These are phyloP conservation scores for Pseudoscleropodium purum DNA, from an alignment of 225 moss, liverwort and hornwort genomes.

Conservation along the genomic window DNA sequence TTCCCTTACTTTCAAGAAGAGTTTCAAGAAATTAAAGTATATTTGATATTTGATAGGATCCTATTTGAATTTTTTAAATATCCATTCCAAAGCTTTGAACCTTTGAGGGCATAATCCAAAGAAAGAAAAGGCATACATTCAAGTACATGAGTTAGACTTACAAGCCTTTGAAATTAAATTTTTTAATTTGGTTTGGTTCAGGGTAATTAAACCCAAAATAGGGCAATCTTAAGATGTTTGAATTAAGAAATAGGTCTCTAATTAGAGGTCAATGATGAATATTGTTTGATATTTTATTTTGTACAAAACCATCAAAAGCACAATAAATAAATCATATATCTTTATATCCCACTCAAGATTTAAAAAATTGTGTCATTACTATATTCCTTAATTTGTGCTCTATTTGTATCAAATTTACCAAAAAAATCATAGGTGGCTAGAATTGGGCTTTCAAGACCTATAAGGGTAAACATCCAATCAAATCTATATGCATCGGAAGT, in stretches of 20 bases:
- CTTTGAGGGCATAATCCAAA: background rate
- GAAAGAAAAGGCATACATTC: background rate
- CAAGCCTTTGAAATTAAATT: background rate
- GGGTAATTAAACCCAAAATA: no score
- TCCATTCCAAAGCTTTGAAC: background rate
- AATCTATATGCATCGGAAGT: no score
- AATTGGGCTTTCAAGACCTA: background rate
- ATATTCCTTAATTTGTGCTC: background rate
- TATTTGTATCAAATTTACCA: background rate
- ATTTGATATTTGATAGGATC: background rate
- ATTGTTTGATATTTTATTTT: background rate
- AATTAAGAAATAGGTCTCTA: no score
- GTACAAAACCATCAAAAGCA: background rate
- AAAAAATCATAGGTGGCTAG: no score
- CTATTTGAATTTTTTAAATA: accelerated
- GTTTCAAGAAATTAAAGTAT: background rate
- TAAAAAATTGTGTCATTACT: background rate
- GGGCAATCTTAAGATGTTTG: no score
- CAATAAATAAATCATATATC: background rate
- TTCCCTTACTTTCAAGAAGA: no score
- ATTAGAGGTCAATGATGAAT: background rate
- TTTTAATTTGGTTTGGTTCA: no score
- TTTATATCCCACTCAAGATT: accelerated
- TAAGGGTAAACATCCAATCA: no score
- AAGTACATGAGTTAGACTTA: no score